Evolutionary conservation across 106 monocot genomes (phyloP).

Genomic region (Phalaenopsis equestris): DNA sequence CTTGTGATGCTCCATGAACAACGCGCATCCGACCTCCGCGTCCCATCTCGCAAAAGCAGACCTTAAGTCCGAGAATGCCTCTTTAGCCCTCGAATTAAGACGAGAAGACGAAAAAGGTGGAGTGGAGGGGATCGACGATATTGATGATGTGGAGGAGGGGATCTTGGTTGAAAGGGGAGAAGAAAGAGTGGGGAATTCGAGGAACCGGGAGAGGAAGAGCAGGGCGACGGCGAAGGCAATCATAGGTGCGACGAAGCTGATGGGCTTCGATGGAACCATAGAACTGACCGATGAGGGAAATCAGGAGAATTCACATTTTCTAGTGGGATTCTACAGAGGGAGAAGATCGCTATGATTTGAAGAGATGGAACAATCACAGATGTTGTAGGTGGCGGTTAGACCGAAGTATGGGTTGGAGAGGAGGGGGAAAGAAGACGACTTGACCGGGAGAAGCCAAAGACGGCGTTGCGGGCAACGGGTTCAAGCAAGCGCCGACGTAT

Average conservation of each 20-base stretch:
- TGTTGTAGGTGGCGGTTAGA: background rate
- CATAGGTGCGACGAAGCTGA: conserved; percentile 48
- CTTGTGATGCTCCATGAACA: conserved; percentile 32
- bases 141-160: background rate
- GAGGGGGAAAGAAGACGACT: too few relatives aligned
- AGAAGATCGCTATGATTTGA: background rate
- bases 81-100: conserved; percentile 1
- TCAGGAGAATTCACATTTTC: background rate
- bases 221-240: conserved; percentile 38
- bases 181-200: conserved; percentile 50
- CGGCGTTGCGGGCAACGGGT: too few relatives aligned
- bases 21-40: conserved; percentile 39
- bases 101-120: conserved; percentile 6
- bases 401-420: too few relatives aligned
- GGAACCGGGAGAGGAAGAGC: conserved; percentile 50
- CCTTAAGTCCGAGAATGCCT: conserved; percentile 38
- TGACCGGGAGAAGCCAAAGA: too few relatives aligned
- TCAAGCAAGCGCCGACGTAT: too few relatives aligned
- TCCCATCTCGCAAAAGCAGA: conserved; percentile 59
- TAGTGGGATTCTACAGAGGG: background rate
- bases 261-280: conserved; percentile 30
- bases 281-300: background rate
- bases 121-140: conserved; percentile 13
- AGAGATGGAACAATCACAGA: background rate
- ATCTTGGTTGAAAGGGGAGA: conserved; percentile 18